phyloP scores from a whole-genome alignment of 2,329 filamentous ascomycete species.

The Mycosphaerella arachidis region DNA sequence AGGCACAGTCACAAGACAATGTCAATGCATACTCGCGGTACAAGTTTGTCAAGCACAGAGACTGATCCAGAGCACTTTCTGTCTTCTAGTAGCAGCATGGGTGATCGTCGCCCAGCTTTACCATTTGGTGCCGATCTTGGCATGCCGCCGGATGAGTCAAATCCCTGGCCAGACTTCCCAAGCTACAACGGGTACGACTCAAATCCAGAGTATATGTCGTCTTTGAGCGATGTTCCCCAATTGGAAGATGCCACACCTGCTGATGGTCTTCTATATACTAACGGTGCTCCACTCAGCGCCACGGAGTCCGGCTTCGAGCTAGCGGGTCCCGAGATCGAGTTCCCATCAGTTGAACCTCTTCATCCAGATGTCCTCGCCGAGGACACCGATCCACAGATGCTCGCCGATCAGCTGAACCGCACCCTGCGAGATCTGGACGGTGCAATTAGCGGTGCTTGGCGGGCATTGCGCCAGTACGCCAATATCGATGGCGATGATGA shows the following conservation, averaged over 20 bases:
- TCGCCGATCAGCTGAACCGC: constrained; percentile 30
- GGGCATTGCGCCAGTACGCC: constrained; percentile 13
- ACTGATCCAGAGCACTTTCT: constrained; percentile 24
- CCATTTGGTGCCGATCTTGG: constrained; percentile 1
- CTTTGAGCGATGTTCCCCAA: constrained; percentile 9
- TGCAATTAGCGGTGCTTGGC: constrained; percentile 13
- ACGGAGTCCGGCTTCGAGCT: constrained; percentile 17
- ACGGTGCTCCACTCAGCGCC: constrained; percentile 16
- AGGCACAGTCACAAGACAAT: constrained; percentile 27
- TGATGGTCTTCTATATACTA: constrained; percentile 6
- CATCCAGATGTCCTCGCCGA: constrained; percentile 30
- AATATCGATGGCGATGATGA: constrained; percentile 15
- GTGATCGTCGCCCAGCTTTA: background rate
- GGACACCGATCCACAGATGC: constrained; percentile 25
- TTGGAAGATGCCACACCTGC: constrained; percentile 14
- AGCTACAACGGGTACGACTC: constrained; percentile 15
- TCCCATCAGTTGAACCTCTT: constrained; percentile 28
- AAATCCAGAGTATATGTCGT: constrained; percentile 11
- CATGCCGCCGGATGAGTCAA: constrained; percentile 5
- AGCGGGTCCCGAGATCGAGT: constrained; percentile 23
- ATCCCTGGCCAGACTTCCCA: constrained; percentile 19
- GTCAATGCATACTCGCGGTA: constrained; percentile 31
- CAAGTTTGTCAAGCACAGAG: constrained; percentile 30
- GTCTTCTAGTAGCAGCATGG: background rate
- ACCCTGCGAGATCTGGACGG: constrained; percentile 24